Conservation (phyloP, 148 eudicot species). For the Vaccinium macrocarpon region DNA sequence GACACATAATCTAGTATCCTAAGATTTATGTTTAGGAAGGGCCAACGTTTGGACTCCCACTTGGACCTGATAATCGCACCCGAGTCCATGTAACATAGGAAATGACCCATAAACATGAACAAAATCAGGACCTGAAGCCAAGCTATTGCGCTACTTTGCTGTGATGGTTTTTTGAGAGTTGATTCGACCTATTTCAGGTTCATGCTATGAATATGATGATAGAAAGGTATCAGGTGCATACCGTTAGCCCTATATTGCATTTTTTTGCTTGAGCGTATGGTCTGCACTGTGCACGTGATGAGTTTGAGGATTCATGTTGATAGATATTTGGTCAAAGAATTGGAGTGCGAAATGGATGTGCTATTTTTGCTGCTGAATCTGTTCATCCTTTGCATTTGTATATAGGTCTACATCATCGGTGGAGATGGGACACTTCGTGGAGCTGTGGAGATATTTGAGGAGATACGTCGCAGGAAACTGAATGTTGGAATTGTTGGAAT, state of each 20-base stretch:
- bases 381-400: neutral
- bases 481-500: conserved; percentile 48
- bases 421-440: conserved; percentile 90
- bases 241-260: neutral
- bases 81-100: no score
- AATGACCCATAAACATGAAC: neutral
- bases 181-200: neutral
- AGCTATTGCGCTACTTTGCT: neutral
- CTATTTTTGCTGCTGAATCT: neutral
- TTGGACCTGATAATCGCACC: no score
- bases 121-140: neutral
- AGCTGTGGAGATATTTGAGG: conserved; percentile 59
- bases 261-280: neutral
- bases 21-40: no score
- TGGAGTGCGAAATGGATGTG: neutral
- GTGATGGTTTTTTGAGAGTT: neutral
- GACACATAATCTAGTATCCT: no score
- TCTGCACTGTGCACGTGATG: neutral
- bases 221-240: neutral
- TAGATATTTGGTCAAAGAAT: neutral
- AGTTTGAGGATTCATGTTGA: neutral
- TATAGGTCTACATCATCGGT: conserved; percentile 70
- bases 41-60: no score
- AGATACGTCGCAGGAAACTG: conserved; percentile 45
- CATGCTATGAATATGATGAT: neutral